Evolutionary conservation across 257 asterid genomes (phyloP), one percentile per base, ranked within the genome.

Genomic region (Penstemon newberryi): DNA sequence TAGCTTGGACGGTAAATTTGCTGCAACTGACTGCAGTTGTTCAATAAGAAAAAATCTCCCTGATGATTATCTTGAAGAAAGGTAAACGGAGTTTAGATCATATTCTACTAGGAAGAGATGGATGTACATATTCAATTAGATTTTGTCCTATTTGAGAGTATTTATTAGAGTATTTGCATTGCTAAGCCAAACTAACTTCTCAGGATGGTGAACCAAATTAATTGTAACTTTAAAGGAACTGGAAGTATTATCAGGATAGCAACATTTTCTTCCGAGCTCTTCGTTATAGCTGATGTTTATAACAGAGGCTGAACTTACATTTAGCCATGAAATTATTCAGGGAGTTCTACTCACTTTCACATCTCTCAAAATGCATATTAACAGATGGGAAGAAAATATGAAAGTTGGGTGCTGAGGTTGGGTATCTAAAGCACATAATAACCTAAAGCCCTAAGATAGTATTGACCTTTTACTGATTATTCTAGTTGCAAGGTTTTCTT

Each of bases 151-250:
- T 42, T 19, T 54, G 68, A 44, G 38, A 42, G 39, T 41, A 7
- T 25, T 55, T 55, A 6, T 19, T 8, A 1, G 4, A 5, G 33
- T 25, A 25, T 25, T 25, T 1, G 33, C 33, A 25, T 25, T 25
- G 33, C 33, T 25, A 25, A 2, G 33, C 33, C 2, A 25, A 25
- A 25, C 33, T 25, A 25, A 25, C 33, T 25, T 25, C 33, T 25
- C 33, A 25, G 33, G 33, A 25, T 25, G 2, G 33, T 25, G 33
- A 25, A 25, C 50, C 5, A 36, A 54, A 42, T 4, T 4, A 8
- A 43, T 40, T 61, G 38, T 41, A 53, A 54, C 42, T 52, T 67
- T 19, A 25, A 25, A 25, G 59, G 59, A 67, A 54, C 60, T 9
- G 40, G 52, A 53, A 54, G 33, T 42, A 15, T 37, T 61, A 42